Conservation (phyloP, 106 monocot genomes). For the Dioscorea alata region DNA sequence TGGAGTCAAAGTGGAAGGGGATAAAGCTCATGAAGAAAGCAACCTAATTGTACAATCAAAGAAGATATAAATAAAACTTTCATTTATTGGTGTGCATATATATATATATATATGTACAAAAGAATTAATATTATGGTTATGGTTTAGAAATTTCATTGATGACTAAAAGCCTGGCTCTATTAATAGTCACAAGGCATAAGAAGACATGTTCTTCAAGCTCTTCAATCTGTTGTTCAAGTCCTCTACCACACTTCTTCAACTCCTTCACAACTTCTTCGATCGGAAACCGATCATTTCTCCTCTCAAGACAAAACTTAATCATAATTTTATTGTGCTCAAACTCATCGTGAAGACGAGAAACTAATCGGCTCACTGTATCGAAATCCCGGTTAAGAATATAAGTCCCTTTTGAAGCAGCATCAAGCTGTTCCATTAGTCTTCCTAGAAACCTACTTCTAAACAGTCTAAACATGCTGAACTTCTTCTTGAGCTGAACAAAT, state of each 20-base stretch:
- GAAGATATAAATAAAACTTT: not conserved
- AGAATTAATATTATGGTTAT: not conserved
- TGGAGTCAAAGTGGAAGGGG: slow-evolving; percentile 38
- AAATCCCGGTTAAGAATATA: slow-evolving; percentile 33
- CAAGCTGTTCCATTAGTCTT: slow-evolving; percentile 17
- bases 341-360: slow-evolving; percentile 17
- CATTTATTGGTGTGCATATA: not conserved
- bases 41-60: not conserved
- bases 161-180: slow-evolving; percentile 27
- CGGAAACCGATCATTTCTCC: slow-evolving; percentile 12
- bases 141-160: slow-evolving; percentile 18
- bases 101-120: not conserved
- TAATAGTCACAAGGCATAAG: slow-evolving; percentile 29
- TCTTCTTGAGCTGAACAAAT: slow-evolving; percentile 5
- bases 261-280: slow-evolving; percentile 31
- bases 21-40: slow-evolving; percentile 14
- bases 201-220: slow-evolving; percentile 50
- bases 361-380: slow-evolving; percentile 29
- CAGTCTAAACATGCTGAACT: not conserved
- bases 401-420: slow-evolving; percentile 24
- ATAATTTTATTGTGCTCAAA: slow-evolving; percentile 21
- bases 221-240: slow-evolving; percentile 19
- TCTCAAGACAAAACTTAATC: slow-evolving; percentile 25
- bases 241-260: slow-evolving; percentile 12
- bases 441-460: slow-evolving; percentile 8